Evolutionary conservation across 345 rosid species (phyloP).

Genomic region (Bruguiera gymnorhiza): DNA sequence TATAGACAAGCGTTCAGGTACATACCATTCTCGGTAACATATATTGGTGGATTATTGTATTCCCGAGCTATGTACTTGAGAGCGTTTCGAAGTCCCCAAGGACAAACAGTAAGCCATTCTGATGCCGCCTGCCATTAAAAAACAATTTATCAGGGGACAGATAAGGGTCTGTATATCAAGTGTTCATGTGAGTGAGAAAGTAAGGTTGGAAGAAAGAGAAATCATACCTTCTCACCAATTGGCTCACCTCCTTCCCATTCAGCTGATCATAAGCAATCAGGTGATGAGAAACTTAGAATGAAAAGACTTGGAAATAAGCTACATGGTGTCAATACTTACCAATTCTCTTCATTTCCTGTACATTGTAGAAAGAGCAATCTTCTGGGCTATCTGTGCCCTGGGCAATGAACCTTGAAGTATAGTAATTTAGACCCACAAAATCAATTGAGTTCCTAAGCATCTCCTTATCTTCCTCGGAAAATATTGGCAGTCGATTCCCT

Average conservation of each 20-base stretch:
- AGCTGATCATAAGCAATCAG: slow-evolving; percentile 37
- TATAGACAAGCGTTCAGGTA: neutral
- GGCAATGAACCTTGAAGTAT: slow-evolving; percentile 74
- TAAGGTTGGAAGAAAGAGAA: slow-evolving; percentile 2
- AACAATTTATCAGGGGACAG: slow-evolving; percentile 19
- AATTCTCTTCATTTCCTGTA: slow-evolving; percentile 58
- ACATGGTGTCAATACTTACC: slow-evolving; percentile 37
- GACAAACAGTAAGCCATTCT: slow-evolving; percentile 82
- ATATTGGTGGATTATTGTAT: slow-evolving; percentile 64
- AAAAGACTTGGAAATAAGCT: neutral
- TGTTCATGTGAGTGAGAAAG: neutral
- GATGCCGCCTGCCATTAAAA: slow-evolving; percentile 73
- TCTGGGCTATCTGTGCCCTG: slow-evolving; percentile 41
- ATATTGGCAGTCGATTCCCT: slow-evolving; percentile 67
- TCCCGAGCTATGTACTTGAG: slow-evolving; percentile 56
- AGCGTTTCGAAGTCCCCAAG: slow-evolving; percentile 81
- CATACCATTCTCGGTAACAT: slow-evolving; percentile 79
- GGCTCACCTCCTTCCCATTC: slow-evolving; percentile 72
- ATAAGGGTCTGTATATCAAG: neutral
- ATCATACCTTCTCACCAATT: slow-evolving; percentile 72
- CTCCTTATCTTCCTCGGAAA: slow-evolving; percentile 62
- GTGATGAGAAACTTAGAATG: neutral
- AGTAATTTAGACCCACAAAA: slow-evolving; percentile 86
- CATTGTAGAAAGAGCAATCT: slow-evolving; percentile 47
- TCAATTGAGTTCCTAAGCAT: slow-evolving; percentile 59